Evolutionary conservation across 768 basidiomycete genomes (phyloP), one percentile per base, ranked within the genome.

Genomic region (Sporobolomyces roseus): DNA sequence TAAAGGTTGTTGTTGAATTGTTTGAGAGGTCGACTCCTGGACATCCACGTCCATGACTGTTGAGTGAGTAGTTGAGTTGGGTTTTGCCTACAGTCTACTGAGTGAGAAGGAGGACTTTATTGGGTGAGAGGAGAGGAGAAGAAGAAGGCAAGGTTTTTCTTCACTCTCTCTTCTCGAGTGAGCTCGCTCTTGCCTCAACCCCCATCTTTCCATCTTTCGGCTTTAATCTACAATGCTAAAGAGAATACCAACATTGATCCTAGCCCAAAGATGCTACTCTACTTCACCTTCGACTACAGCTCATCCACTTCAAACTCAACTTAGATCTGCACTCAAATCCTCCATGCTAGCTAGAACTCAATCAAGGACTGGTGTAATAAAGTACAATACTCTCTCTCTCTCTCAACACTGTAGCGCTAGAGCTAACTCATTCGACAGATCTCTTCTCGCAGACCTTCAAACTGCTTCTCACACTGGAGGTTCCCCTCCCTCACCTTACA

Each of bases 391-490:
- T n/a, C n/a, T n/a, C n/a, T n/a, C n/a, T n/a, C n/a, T n/a, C 23
- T 21, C 19, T 9, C 1, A 41, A 6, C 19, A 1, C 29, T 14
- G 45, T 21, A 46, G 12, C 45, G 38, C 38, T 41, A 9, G 38
- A 9, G 38, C 45, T 46, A 14, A 17, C 45, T 46, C 12, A 46
- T 23, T 6, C 45, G 12, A 21, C 56, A 72, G 70, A 35, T 72
- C 70, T 14, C 33, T 65, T 43, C 52, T 72, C 35, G 62, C 70
- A 38, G 70, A 72, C 48, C 33, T 72, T 32, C 63, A 67, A 45
- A 65, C 63, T 32, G 52, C 59, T 17, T 36, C 49, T 0, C 70
- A 72, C 63, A 17, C 30, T 21, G 62, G 66, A 30, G 58, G 68
- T 10, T 61, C 59, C 23, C 46, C 66, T 21, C 70, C 70, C 1